These are phyloP conservation scores for Phalaenopsis equestris DNA, from an alignment of 106 monocot species.

Conservation along the genomic window DNA sequence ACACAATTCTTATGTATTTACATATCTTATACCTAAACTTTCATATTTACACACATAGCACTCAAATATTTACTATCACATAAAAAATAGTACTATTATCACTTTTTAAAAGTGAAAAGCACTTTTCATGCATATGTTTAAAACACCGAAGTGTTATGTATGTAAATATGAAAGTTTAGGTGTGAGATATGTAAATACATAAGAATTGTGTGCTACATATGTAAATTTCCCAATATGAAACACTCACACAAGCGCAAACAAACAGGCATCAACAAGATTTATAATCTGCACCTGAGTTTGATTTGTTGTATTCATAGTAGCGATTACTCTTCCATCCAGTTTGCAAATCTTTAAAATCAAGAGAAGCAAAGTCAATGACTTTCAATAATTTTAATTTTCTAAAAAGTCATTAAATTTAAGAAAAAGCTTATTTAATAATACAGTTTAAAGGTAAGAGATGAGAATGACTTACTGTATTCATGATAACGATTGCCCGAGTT, in stretches of 20 bases:
- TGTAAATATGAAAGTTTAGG: too few relatives aligned
- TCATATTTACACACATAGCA: too few relatives aligned
- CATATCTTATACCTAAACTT: too few relatives aligned
- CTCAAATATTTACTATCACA: too few relatives aligned
- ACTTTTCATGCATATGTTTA: too few relatives aligned
- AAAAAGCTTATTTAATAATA: background rate
- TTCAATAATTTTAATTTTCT: background rate
- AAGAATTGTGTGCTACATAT: too few relatives aligned
- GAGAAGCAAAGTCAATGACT: background rate
- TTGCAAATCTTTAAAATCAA: conserved; percentile 6
- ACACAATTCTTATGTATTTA: too few relatives aligned
- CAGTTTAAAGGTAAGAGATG: background rate
- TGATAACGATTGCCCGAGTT: conserved; percentile 6
- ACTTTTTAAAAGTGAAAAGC: too few relatives aligned
- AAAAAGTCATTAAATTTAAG: background rate
- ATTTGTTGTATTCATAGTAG: conserved; percentile 5
- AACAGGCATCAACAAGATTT: background rate
- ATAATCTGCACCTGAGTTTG: conserved; percentile 2
- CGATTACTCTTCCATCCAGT: conserved; percentile 7
- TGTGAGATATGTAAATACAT: too few relatives aligned
- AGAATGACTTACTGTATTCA: conserved; percentile 2
- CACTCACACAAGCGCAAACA: background rate
- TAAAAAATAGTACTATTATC: too few relatives aligned
- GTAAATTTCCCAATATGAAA: too few relatives aligned
- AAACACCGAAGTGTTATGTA: too few relatives aligned